Evolutionary conservation across 805 yeast species (phyloP).

Genomic region (Metschnikowia amazonensis): DNA sequence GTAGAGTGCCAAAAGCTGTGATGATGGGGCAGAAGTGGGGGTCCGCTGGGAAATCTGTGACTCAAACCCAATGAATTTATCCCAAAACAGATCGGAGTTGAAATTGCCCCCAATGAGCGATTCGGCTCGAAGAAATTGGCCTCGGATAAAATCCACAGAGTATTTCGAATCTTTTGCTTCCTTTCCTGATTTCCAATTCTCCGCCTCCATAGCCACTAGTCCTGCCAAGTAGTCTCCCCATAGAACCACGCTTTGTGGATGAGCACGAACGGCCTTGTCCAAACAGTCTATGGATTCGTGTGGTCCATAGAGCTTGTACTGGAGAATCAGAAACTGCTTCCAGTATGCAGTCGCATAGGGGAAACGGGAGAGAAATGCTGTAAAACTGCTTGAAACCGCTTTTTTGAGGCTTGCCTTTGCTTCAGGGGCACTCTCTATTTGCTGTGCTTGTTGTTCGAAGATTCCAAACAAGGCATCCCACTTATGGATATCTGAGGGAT

Average conservation of each 20-base stretch:
- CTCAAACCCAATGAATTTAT: constrained; percentile 58
- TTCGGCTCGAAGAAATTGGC: constrained; percentile 48
- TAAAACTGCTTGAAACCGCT: constrained; percentile 5
- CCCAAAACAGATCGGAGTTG: constrained; percentile 81
- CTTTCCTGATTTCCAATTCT: constrained; percentile 10
- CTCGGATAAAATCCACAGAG: constrained; percentile 28
- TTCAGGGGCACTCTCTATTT: constrained; percentile 4
- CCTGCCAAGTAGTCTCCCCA: constrained; percentile 67
- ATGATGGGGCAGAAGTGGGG: constrained; percentile 22
- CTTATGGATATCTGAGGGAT: constrained; percentile 31
- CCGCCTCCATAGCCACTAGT: constrained; percentile 20
- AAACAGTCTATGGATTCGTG: constrained; percentile 46
- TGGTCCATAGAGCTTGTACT: constrained; percentile 54
- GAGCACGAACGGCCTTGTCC: constrained; percentile 35
- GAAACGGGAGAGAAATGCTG: constrained; percentile 42
- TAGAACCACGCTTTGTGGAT: constrained; percentile 58
- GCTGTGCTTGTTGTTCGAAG: constrained; percentile 19
- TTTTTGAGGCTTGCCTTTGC: constrained; percentile 1
- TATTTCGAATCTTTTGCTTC: constrained; percentile 19
- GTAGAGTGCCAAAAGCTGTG: constrained; percentile 31
- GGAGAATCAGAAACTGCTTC: constrained; percentile 56
- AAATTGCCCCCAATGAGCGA: constrained; percentile 63
- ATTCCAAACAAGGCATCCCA: constrained; percentile 39
- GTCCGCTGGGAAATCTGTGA: neutral
- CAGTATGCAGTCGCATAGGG: constrained; percentile 62